Base-by-base conservation (phyloP, 768 basidiomycete genomes). In the Mycena alexandri region DNA sequence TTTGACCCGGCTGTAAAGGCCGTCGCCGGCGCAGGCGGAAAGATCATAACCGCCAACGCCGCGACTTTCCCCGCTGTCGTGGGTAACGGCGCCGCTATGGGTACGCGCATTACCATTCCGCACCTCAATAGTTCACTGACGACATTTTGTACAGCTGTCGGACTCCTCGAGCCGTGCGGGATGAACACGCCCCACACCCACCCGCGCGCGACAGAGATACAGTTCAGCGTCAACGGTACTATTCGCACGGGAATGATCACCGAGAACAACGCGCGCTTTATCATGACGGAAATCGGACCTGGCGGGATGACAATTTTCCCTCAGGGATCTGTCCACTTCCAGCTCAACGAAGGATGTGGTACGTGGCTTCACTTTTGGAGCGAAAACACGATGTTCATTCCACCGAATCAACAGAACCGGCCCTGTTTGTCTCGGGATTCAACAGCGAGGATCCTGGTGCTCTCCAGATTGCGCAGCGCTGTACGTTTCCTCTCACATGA, bases 241-340 rank as follows among this genome's bases (percentile, higher is more conserved):
- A 57, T 72, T 21, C 68, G 68, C 46, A 72, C 68, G 24, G 71
- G 71, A 0, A 63, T 70, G 59, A 61, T 72, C 36, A 58, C 63
- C 38, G 71, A 72, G 65, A 72, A 72, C 62, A 48, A 48, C 36
- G 71, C 56, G 47, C 71, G 71, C 60, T 70, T 72, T 43, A 59
- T 72, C 64, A 9, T 69, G 67, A 68, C 59, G 48, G 62, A 65
- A 22, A 54, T 70, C 54, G 47, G 56, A 33, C 25, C 69, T 24
- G 24, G 60, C 46, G 7, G 72, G 60, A 17, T 61, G 56, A 65
- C 73, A 16, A 19, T 70, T 46, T 63, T 67, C 60, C 51, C 72
- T 42, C 24, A 61, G 63, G 69, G 69, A 9, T 61, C 67, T 1
- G 63, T 73, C 6, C 69, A 71, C 41, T 72, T 72, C 65, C 61